Conservation (phyloP, 2,329 filamentous ascomycete genomes). For the Leptosphaerulina australis region DNA sequence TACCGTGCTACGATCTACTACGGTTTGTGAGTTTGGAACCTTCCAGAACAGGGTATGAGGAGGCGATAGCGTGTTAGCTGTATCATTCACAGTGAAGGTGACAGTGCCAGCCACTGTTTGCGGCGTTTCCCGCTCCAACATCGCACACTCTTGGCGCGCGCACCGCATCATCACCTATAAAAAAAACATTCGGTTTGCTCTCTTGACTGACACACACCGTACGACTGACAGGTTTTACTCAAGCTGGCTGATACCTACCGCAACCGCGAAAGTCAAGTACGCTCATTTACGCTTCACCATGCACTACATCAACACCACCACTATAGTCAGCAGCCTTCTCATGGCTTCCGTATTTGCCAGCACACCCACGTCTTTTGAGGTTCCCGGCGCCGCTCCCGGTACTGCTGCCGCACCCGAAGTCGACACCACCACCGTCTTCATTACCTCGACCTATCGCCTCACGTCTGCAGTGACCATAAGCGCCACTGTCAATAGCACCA, state of each 20-base stretch:
- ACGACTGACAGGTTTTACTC: neutral
- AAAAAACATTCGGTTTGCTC: neutral
- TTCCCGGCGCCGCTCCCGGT: neutral
- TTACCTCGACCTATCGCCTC: constrained; percentile 6
- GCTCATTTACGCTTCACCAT: constrained; percentile 3
- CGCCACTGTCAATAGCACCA: neutral
- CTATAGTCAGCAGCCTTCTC: constrained; percentile 8
- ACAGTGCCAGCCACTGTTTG: neutral
- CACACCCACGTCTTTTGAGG: neutral
- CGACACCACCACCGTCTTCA: constrained; percentile 10
- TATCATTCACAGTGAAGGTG: neutral
- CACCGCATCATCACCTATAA: constrained; percentile 3
- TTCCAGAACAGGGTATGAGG: neutral
- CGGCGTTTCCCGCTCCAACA: constrained; percentile 3
- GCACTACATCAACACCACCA: neutral
- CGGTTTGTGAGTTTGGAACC: too few relatives aligned
- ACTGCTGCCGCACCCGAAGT: neutral
- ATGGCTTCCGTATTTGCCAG: constrained; percentile 2
- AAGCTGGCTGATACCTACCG: neutral
- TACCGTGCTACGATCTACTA: too few relatives aligned
- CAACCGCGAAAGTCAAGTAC: neutral
- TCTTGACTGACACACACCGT: neutral
- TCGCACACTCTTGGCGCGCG: constrained; percentile 10
- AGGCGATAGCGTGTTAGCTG: neutral
- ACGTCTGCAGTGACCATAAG: neutral